These are phyloP conservation scores for Cystofilobasidium bisporidii DNA, from an alignment of 768 basidiomycete species.

Conservation along the genomic window DNA sequence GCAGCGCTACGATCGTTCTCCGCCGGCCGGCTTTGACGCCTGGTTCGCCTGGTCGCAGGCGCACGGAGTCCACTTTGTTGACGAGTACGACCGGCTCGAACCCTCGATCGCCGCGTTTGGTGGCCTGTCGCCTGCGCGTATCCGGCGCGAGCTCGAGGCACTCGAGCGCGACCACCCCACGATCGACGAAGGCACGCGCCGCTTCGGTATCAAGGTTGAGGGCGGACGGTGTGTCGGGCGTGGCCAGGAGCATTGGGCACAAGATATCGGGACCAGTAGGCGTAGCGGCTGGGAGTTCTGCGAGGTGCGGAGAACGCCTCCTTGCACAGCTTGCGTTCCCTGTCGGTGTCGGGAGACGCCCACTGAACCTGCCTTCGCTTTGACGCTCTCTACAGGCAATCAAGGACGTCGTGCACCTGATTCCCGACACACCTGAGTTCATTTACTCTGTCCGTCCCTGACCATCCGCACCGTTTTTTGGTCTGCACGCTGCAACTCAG, in stretches of 20 bases:
- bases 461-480: too few species aligned
- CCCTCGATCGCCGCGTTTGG: neutral
- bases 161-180: neutral
- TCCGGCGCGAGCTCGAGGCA: neutral
- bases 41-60: neutral
- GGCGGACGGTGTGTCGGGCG: neutral
- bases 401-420: neutral
- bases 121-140: neutral
- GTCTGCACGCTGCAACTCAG: too few species aligned
- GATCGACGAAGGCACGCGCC: neutral
- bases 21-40: neutral
- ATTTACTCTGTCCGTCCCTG: too few species aligned
- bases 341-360: too few species aligned
- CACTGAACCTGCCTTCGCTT: too few species aligned
- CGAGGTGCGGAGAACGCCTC: too few species aligned
- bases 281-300: constrained; percentile 6
- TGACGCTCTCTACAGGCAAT: neutral
- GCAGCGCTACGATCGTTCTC: neutral
- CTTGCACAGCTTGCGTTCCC: too few species aligned
- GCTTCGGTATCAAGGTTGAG: neutral
- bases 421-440: neutral
- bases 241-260: neutral
- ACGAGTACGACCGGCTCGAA: constrained; percentile 6
- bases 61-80: neutral
- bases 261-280: neutral